A percentile compares a stretch with the other conserved stretches of the same genome.
These are phyloP conservation scores for Cyclostephanos invisitatus DNA, from an alignment of 108 stramenopile genomes.

Conservation along the genomic window DNA sequence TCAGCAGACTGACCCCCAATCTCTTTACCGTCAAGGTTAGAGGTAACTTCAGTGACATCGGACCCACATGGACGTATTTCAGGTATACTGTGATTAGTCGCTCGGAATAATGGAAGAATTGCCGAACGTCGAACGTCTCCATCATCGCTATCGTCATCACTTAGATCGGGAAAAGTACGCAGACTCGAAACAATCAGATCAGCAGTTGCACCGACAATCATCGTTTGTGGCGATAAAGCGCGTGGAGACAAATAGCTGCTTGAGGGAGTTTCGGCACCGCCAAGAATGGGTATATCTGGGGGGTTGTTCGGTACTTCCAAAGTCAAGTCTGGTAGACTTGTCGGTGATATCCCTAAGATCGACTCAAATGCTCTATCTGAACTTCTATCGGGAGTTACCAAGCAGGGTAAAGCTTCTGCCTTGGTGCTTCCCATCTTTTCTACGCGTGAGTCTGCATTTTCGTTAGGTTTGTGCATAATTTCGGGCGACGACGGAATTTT, in stretches of 20 bases:
- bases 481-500: not conserved
- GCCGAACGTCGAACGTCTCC: not conserved
- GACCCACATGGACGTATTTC: constrained; percentile 25
- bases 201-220: not conserved
- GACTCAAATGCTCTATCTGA: not conserved
- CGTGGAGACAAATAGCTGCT: not conserved
- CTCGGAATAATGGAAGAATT: constrained; percentile 22
- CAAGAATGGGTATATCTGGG: not conserved
- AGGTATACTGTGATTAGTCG: not conserved
- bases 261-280: not conserved
- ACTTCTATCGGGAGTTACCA: not conserved
- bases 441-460: not conserved
- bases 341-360: not conserved
- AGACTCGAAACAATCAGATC: not conserved
- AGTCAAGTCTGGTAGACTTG: not conserved
- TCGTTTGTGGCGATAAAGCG: not conserved
- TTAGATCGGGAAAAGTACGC: not conserved
- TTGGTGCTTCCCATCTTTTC: not conserved
- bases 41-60: constrained; percentile 34
- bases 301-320: not conserved
- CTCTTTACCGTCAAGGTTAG: constrained; percentile 31
- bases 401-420: not conserved
- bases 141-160: constrained; percentile 17
- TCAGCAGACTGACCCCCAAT: not conserved
- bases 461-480: not conserved